Base-by-base conservation (phyloP, 345 rosid species). In the Mangifera indica region DNA sequence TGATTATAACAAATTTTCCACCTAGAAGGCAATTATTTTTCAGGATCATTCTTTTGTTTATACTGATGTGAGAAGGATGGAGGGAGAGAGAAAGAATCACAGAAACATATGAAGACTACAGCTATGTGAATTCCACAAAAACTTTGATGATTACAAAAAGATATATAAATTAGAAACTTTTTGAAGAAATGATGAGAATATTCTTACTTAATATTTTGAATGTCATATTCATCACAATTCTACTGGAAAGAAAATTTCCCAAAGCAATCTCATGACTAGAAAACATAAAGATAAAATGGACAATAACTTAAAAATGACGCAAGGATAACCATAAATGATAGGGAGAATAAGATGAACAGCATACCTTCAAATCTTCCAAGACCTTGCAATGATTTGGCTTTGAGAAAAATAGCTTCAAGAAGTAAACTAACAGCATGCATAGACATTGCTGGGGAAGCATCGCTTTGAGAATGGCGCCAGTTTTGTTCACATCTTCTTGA, bases 311-410 rank as follows among this genome's bases (percentile, higher is more conserved):
- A 49, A 49, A 13, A 42, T 20, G 15, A 21, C 3, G 17, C n/a
- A 49, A 15, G 15, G 32, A 49, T 53, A 63, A 26, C 60, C 20
- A 76, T 26, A n/a, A 17, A 53, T 25, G 49, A 26, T 34, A 72
- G 17, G 7, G 29, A 42, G 53, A 34, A 18, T 37, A 55, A 63
- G 7, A 71, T 46, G n/a, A 71, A 69, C 40, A 44, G 40, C 68
- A 53, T 78, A 87, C 92, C 95, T 74, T 59, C 78, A 72, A 80
- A 84, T 80, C 86, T 83, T 78, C 87, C 89, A 64, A 89, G 88
- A 69, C 78, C 82, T 66, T 86, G 88, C 77, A 87, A 70, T 76
- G 92, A 87, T 76, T 86, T 86, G 76, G 92, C 85, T 74, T 87
- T 87, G 2, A 90, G 86, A 74, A 86, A 82, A 67, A 87, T 76